Percentiles rank a stretch among this genome's conserved stretches.
phyloP scores from a whole-genome alignment of 1,284 basidiomycete genomes.

The Bjerkandera adusta region DNA sequence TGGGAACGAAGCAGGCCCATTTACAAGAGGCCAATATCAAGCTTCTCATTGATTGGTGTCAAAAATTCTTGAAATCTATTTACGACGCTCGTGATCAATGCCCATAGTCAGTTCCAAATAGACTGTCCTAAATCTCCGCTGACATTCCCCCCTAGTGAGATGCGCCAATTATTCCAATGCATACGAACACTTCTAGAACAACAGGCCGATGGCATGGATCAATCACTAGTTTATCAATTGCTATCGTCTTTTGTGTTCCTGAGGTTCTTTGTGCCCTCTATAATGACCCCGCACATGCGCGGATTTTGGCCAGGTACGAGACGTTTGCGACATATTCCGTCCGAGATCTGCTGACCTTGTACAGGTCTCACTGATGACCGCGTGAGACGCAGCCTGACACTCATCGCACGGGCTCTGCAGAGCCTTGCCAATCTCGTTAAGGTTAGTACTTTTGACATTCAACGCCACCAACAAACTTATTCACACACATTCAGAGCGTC shows the following conservation, averaged over 20 bases:
- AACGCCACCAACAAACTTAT: no score
- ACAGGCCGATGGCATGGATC: no score
- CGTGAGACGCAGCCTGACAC: constrained; percentile 71
- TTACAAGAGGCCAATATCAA: constrained; percentile 71
- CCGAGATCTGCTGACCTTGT: constrained; percentile 6
- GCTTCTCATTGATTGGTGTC: constrained; percentile 71
- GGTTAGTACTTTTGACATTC: constrained; percentile 41
- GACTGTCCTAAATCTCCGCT: constrained; percentile 9
- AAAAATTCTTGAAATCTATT: constrained; percentile 75
- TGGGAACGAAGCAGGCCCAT: constrained; percentile 48
- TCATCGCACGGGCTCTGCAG: constrained; percentile 79
- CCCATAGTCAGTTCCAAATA: constrained; percentile 55
- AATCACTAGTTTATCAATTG: no score
- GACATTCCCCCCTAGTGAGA: constrained; percentile 50
- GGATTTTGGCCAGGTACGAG: constrained; percentile 64
- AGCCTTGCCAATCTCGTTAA: constrained; percentile 76
- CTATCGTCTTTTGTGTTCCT: constrained; percentile 85
- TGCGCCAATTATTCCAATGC: constrained; percentile 69
- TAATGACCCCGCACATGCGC: constrained; percentile 76
- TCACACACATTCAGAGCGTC: constrained; percentile 39
- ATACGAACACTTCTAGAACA: constrained; percentile 71
- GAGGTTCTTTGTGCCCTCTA: constrained; percentile 80
- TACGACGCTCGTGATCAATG: constrained; percentile 71
- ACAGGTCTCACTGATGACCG: constrained; percentile 61
- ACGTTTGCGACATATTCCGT: not conserved